Evolutionary conservation across 2,329 filamentous ascomycete genomes (phyloP), one percentile per base, ranked within the genome.

Genomic region (Hypoxylon sp.): DNA sequence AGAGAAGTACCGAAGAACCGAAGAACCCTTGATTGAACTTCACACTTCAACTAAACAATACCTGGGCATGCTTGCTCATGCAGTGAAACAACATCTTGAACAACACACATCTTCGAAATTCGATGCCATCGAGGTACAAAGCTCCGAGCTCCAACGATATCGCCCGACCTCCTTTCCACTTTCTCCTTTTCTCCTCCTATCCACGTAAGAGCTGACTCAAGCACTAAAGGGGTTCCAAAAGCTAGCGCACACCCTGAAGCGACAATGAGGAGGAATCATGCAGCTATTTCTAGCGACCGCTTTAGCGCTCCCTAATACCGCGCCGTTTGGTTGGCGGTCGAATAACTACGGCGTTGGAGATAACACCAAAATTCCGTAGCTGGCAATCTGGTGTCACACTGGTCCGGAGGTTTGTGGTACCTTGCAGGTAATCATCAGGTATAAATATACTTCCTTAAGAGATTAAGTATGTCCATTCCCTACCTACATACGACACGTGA

Each of bases 41-140:
- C n/a, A n/a, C 4, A 62, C 64, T 67, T 67, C 61, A 57, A 57
- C 59, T 56, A 52, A 53, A 37, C 24, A 53, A 37, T n/a, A n/a
- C n/a, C n/a, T n/a, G n/a, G n/a, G n/a, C 50, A 64, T 67, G 55
- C 47, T 49, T 53, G 56, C 50, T 55, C 37, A 65, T 67, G 65
- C 62, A 49, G 65, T 67, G 65, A 58, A 67, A 67, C 65, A 44
- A 53, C 46, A 65, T 62, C 58, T 67, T 67, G 65, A 62, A 67
- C 65, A 67, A 62, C 65, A 24, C 65, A 24, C 65, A 67, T 67
- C 62, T 62, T 52, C 44, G 44, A 56, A 20, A 54, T 28, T 47
- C 44, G 52, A 52, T 56, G 44, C 19, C 57, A 46, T 62, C 54
- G 58, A 41, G 34, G 47, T 51, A 30, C 43, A 32, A 15, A 39